Percentiles rank a stretch among this genome's conserved stretches.
Evolutionary conservation across 2,329 filamentous ascomycete species (phyloP).

Genomic region (Aspergillus pseudoviridinutans): DNA sequence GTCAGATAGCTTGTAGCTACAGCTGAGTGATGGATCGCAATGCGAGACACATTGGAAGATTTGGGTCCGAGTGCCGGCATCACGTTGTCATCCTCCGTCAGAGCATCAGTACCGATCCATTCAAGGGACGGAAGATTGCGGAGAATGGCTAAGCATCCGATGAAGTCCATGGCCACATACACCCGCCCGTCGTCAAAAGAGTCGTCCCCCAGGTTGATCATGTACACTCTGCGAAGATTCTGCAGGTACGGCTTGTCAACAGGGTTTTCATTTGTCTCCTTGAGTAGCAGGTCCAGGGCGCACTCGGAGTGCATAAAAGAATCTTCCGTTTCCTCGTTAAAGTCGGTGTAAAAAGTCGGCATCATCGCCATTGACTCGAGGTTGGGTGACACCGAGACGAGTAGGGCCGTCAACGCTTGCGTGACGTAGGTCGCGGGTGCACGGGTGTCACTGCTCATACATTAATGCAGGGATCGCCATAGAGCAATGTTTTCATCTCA

Average conservation of each 20-base stretch:
- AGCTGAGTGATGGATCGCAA: slow-evolving; percentile 12
- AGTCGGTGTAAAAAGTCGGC: neutral
- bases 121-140: slow-evolving; percentile 18
- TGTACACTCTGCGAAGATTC: slow-evolving; percentile 12
- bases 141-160: slow-evolving; percentile 7
- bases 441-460: neutral
- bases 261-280: neutral
- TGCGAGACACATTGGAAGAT: slow-evolving; percentile 14
- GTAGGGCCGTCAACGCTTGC: slow-evolving; percentile 16
- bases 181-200: slow-evolving; percentile 1
- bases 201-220: slow-evolving; percentile 3
- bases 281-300: too few relatives aligned
- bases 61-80: neutral
- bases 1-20: slow-evolving; percentile 6
- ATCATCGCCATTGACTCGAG: slow-evolving; percentile 12
- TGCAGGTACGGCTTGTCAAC: slow-evolving; percentile 8
- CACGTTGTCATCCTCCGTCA: slow-evolving; percentile 1
- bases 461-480: neutral
- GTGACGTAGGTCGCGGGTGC: slow-evolving; percentile 5
- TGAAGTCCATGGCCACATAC: slow-evolving; percentile 11
- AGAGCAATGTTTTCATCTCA: too few relatives aligned
- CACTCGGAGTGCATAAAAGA: too few relatives aligned
- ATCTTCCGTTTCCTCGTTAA: too few relatives aligned
- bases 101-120: slow-evolving; percentile 10
- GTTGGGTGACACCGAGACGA: slow-evolving; percentile 19